Conservation (phyloP, 495 filamentous ascomycete species). For the Penicillium maclennaniae region DNA sequence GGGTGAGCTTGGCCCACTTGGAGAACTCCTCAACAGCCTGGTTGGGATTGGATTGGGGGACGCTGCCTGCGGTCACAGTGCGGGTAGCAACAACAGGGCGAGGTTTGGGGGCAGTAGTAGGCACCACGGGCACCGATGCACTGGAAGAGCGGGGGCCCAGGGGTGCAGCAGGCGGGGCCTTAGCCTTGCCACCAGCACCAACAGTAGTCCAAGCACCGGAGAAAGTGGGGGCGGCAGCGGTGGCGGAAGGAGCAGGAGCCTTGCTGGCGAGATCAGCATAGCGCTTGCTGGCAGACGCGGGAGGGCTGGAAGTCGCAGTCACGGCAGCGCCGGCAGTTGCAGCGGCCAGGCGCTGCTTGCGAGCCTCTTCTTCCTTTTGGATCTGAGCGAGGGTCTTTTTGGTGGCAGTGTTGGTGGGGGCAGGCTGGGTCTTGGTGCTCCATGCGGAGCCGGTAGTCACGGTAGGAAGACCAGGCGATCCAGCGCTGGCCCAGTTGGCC, state of each 20-base stretch:
- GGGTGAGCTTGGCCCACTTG: conserved; percentile 79
- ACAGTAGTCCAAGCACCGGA: conserved; percentile 89
- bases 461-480: conserved; percentile 58
- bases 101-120: conserved; percentile 31
- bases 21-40: conserved; percentile 81
- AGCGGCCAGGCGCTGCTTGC: conserved; percentile 66
- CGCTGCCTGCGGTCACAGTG: conserved; percentile 32
- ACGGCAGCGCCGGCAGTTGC: conserved; percentile 54
- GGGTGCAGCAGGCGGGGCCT: conserved; percentile 59
- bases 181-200: conserved; percentile 89
- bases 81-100: conserved; percentile 28
- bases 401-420: conserved; percentile 41
- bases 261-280: conserved; percentile 96
- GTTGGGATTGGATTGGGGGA: conserved; percentile 43
- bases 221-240: conserved; percentile 19
- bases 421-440: conserved; percentile 56
- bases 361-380: conserved; percentile 90
- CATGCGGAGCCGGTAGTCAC: conserved; percentile 54
- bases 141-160: conserved; percentile 56
- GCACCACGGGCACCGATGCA: conserved; percentile 39
- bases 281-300: conserved; percentile 68
- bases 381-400: conserved; percentile 96
- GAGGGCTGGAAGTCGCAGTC: conserved; percentile 42
- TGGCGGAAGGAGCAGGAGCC: conserved; percentile 39
- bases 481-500: conserved; percentile 82